Percentiles rank a stretch among this genome's conserved stretches.
These are phyloP conservation scores for Lentinula guzmanii DNA, from an alignment of 768 basidiomycete species.

Conservation along the genomic window DNA sequence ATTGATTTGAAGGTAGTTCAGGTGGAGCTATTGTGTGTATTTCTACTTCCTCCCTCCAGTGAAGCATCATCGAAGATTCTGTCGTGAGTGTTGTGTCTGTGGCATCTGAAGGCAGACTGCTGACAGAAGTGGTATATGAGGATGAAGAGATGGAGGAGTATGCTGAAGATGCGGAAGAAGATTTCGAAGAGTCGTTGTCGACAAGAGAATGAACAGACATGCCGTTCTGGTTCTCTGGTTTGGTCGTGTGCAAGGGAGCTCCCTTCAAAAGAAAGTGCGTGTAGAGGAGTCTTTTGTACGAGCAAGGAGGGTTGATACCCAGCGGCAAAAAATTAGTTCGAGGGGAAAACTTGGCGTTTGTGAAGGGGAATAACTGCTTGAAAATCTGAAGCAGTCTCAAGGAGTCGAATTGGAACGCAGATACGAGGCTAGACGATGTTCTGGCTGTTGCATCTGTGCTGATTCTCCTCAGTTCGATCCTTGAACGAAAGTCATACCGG, in stretches of 20 bases:
- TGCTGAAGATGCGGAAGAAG: not conserved
- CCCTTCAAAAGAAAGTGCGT: not conserved
- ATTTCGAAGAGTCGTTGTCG: not conserved
- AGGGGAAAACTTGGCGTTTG: not conserved
- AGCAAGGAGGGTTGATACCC: not conserved
- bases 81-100: conserved; percentile 1
- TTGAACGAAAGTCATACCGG: not conserved
- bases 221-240: not conserved
- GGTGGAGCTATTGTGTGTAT: not conserved
- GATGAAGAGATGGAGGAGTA: not conserved
- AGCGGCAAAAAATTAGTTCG: not conserved
- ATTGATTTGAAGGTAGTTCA: not conserved
- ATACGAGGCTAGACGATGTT: not conserved
- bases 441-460: not conserved
- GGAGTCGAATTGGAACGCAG: not conserved
- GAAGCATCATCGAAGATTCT: conserved; percentile 6
- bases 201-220: not conserved
- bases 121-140: conserved; percentile 1
- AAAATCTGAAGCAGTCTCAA: not conserved
- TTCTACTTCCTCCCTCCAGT: conserved; percentile 4
- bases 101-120: not conserved
- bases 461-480: not conserved
- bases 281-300: not conserved
- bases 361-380: not conserved
- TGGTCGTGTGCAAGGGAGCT: not conserved